These are phyloP conservation scores for Lactuca saligna DNA, from an alignment of 129 eudicot species.

Conservation along the genomic window DNA sequence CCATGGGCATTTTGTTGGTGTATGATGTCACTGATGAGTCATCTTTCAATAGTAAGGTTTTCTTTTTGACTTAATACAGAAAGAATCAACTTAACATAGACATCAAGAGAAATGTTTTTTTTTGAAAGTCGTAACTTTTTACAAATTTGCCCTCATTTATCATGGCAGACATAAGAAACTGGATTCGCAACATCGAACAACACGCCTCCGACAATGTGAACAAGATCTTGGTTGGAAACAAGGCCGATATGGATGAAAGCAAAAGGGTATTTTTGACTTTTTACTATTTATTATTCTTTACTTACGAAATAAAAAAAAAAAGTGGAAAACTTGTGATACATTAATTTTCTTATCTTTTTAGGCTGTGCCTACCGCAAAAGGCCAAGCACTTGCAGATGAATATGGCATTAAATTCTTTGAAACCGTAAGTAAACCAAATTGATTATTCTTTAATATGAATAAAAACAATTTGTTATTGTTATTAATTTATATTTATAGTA, in stretches of 20 bases:
- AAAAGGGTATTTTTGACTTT: constrained; percentile 41
- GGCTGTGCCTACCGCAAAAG: constrained; percentile 69
- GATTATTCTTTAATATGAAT: neutral
- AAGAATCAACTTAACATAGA: too few relatives aligned
- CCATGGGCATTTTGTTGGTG: constrained; percentile 89
- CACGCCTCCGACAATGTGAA: constrained; percentile 74
- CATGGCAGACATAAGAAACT: constrained; percentile 52
- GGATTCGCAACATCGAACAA: constrained; percentile 65
- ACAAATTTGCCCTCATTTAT: neutral
- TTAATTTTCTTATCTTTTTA: constrained; percentile 25
- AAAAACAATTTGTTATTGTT: neutral
- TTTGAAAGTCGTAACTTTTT: too few relatives aligned
- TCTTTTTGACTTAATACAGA: neutral
- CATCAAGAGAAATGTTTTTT: too few relatives aligned
- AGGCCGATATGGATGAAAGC: constrained; percentile 69
- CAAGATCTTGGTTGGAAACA: constrained; percentile 58
- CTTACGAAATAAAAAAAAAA: neutral
- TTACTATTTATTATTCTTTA: neutral
- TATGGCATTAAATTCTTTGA: constrained; percentile 66
- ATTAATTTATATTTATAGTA: neutral
- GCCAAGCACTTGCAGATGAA: constrained; percentile 72
- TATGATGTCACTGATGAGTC: constrained; percentile 88
- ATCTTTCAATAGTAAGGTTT: constrained; percentile 83
- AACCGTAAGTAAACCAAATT: constrained; percentile 43
- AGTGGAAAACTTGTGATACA: neutral